Base-by-base conservation (phyloP, 805 yeast species). In the Pichia pseudocactophila region DNA sequence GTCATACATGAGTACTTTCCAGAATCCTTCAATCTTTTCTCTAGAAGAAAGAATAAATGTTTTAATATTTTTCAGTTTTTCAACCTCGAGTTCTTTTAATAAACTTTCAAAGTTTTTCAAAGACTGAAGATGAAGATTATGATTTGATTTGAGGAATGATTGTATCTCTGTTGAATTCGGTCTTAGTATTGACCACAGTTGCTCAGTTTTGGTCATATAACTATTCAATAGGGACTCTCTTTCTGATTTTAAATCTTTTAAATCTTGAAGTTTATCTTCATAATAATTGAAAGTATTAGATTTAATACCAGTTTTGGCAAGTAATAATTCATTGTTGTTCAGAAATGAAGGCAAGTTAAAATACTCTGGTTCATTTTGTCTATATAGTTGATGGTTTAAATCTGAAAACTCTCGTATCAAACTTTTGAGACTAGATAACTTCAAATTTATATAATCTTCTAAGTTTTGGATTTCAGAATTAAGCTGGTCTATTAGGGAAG, bases 31-130 rank as follows among this genome's bases (percentile, higher is more conserved):
- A 10, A 89, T 80, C 43, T 75, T 74, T 2, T 55, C 52, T 57
- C 90, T 69, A 2, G 82, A 68, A 36, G 77, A 82, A 6, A 64
- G 54, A 11, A 89, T 82, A 46, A 89, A 80, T 17, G 75, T 74
- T 40, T 82, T 80, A 17, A 89, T 75, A 49, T 74, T 73, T 43
- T 75, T 70, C 25, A 77, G 71, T 50, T 90, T 78, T 59, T 78
- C 74, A 22, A 66, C 61, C 37, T 73, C 70, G 22, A 89, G 66
- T 42, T 83, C 69, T 15, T 67, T 66, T 40, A 81, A 56, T 50
- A 87, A 88, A 22, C 50, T 48, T 40, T 74, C 69, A 46, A 80
- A 74, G 19, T 72, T 73, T 15, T 59, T 51, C n/a, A 85, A 49
- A 2, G 76, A 68, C 1, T 52, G 39, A 20, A 64, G 62, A 2